Evolutionary conservation across 2,329 filamentous ascomycete genomes (phyloP).

Genomic region (Aureobasidium melanogenum): DNA sequence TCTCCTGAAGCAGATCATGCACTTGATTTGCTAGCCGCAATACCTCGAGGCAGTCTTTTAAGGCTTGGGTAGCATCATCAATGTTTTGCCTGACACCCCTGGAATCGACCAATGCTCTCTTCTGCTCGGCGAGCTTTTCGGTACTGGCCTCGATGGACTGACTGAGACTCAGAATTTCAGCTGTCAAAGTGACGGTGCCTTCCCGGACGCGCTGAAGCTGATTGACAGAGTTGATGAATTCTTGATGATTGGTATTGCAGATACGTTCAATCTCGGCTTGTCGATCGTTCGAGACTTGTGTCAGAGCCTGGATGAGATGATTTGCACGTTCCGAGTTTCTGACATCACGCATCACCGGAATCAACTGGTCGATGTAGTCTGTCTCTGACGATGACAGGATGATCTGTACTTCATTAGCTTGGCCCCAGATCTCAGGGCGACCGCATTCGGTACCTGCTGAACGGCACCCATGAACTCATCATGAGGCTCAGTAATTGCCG

Average conservation of each 20-base stretch:
- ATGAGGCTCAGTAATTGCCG: slow-evolving; percentile 33
- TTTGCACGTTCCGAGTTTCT: slow-evolving; percentile 63
- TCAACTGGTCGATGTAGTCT: slow-evolving; percentile 92
- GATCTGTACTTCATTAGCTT: slow-evolving; percentile 50
- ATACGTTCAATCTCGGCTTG: slow-evolving; percentile 90
- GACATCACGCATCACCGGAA: slow-evolving; percentile 88
- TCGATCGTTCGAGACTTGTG: slow-evolving; percentile 74
- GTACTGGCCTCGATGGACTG: slow-evolving; percentile 93
- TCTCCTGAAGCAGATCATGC: slow-evolving; percentile 81
- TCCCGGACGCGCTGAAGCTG: slow-evolving; percentile 88
- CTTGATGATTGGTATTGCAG: slow-evolving; percentile 91
- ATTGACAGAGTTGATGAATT: slow-evolving; percentile 89
- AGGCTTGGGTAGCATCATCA: slow-evolving; percentile 77
- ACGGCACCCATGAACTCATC: slow-evolving; percentile 41
- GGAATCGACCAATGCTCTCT: slow-evolving; percentile 87
- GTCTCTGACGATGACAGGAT: slow-evolving; percentile 84
- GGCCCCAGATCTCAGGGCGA: neutral
- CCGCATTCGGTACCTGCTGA: slow-evolving; percentile 34
- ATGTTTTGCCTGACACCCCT: slow-evolving; percentile 90
- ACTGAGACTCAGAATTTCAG: slow-evolving; percentile 85
- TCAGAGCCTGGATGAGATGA: slow-evolving; percentile 67
- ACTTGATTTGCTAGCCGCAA: slow-evolving; percentile 88
- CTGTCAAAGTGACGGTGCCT: slow-evolving; percentile 77
- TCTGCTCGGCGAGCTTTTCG: slow-evolving; percentile 87
- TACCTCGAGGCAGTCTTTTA: slow-evolving; percentile 87